Base-by-base conservation (phyloP, 2,329 filamentous ascomycete species). In the Tolypocladium inflatum region DNA sequence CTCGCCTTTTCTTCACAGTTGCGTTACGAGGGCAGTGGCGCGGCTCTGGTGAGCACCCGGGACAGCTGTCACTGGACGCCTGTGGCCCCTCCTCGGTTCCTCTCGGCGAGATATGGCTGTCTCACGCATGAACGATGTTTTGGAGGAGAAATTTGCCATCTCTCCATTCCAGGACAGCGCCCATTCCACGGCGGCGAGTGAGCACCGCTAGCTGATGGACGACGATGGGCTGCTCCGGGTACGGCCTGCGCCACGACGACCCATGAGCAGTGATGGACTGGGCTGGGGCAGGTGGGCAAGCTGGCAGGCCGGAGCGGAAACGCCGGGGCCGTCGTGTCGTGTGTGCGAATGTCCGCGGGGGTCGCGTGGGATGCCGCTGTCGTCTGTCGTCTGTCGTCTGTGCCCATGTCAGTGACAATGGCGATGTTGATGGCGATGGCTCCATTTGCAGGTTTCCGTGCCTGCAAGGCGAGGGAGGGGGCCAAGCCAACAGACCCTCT, bases 71-170 rank as follows among this genome's bases (percentile, higher is more conserved):
- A 55, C 19, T 43, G 41, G 26, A n/a, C 21, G 8, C n/a, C 39
- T 2, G 10, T 2, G 39, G 13, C 39, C 54, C 54, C 17, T 43
- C 30, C 30, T 62, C 60, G 62, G 62, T 48, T 61, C 59, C 59
- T 57, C 59, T 68, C 63, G 64, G 62, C 59, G 62, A 62, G 62
- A 64, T 64, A 60, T 55, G 30, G 43, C 11, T 71, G 69, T 71
- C 67, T 71, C 64, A 70, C 60, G 38, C 62, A 52, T 35, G 56
- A 60, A 55, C 48, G 62, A 61, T 61, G 62, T 63, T 68, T 65
- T 60, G 59, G 56, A 64, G 39, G 55, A 61, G 62, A 61, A 62
- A 68, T 65, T 62, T 65, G 62, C 55, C 60, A 61, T 57, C 48
- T 56, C 17, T 41, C 56, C 63, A 63, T 63, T 61, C 58, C 58